A percentile compares a stretch with the other conserved stretches of the same genome.
Conservation (phyloP, 495 filamentous ascomycete genomes). For the Penicillium coprophilum region DNA sequence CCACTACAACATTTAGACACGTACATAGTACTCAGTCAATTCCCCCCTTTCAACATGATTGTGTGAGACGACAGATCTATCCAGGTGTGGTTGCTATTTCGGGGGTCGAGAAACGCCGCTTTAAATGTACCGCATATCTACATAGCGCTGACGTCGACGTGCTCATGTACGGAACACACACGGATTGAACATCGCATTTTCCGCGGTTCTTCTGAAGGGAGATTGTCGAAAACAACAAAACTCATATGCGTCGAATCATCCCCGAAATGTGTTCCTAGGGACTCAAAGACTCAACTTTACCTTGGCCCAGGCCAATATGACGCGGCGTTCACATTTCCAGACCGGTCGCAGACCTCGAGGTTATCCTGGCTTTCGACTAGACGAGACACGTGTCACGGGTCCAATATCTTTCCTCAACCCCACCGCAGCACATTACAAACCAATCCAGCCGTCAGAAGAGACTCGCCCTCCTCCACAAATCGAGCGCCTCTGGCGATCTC, state of each 20-base stretch:
- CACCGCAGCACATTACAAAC: conserved; percentile 20
- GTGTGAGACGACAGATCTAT: too few relatives aligned
- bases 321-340: conserved; percentile 22
- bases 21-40: too few relatives aligned
- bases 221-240: background rate
- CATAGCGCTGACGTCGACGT: too few relatives aligned
- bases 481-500: conserved; percentile 57
- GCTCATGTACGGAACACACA: too few relatives aligned
- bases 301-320: conserved; percentile 8
- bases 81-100: too few relatives aligned
- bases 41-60: too few relatives aligned
- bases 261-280: background rate
- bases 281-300: background rate
- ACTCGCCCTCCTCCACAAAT: conserved; percentile 17
- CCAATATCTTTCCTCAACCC: conserved; percentile 27
- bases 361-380: conserved; percentile 16
- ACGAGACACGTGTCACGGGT: conserved; percentile 20
- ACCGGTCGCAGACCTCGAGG: conserved; percentile 19
- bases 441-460: conserved; percentile 1
- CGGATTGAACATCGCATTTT: too few relatives aligned
- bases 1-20: too few relatives aligned
- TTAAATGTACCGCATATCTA: too few relatives aligned
- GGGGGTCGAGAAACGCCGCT: too few relatives aligned
- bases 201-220: too few relatives aligned
- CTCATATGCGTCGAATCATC: background rate